Evolutionary conservation across 805 yeast species (phyloP).

Genomic region (Lachancea meyersii): DNA sequence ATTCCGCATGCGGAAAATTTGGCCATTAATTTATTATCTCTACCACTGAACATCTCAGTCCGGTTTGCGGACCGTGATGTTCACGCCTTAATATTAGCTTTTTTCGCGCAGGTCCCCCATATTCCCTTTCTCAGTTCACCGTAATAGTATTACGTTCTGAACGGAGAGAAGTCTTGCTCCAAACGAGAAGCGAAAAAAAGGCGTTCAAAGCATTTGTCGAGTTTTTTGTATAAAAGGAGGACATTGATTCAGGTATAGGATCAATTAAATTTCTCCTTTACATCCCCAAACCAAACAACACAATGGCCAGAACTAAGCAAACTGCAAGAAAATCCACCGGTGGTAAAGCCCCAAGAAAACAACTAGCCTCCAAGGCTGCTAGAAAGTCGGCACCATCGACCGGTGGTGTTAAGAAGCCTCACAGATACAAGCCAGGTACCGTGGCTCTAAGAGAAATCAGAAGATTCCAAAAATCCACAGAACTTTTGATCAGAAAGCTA

Average conservation of each 20-base stretch:
- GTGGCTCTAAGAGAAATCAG: slow-evolving; percentile 95
- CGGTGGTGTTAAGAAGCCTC: slow-evolving; percentile 91
- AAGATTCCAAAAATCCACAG: slow-evolving; percentile 95
- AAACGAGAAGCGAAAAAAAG: background rate
- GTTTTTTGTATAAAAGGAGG: background rate
- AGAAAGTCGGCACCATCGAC: slow-evolving; percentile 89
- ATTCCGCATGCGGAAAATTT: background rate
- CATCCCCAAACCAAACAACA: background rate
- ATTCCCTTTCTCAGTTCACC: background rate
- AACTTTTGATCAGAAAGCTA: slow-evolving; percentile 86
- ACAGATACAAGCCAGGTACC: slow-evolving; percentile 96
- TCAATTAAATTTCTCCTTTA: too few relatives aligned
- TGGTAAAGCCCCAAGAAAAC: slow-evolving; percentile 95
- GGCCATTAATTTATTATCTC: background rate
- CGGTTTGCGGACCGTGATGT: slow-evolving; percentile 1
- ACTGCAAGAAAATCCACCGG: slow-evolving; percentile 93
- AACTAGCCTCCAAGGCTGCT: slow-evolving; percentile 86
- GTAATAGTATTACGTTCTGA: background rate
- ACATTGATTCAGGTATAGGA: background rate
- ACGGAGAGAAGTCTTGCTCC: background rate
- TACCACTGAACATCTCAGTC: background rate
- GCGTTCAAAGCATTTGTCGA: background rate
- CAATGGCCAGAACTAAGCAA: slow-evolving; percentile 86
- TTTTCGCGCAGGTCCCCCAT: background rate
- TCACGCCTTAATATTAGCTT: background rate